Conservation (phyloP, 805 yeast species). For the Sugiyamaella smithiae region DNA sequence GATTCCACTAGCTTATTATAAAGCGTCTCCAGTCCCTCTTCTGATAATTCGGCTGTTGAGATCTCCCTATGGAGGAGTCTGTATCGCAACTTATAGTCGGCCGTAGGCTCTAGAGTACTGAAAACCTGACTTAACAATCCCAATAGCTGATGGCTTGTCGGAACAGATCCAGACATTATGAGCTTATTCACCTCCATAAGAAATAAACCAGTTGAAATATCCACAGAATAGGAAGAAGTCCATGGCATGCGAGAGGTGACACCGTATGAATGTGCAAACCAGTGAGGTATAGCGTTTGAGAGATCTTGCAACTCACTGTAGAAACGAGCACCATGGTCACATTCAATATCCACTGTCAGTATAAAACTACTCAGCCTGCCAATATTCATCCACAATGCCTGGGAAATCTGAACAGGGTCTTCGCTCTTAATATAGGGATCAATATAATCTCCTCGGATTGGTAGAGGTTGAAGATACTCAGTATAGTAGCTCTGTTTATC, state of each 20-base stretch:
- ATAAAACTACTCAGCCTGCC: not conserved
- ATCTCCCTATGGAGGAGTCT: not conserved
- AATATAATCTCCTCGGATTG: not conserved
- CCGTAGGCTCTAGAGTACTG: not conserved
- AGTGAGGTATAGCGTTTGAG: not conserved
- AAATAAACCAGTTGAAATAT: not conserved
- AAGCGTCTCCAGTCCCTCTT: not conserved
- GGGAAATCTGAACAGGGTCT: not conserved
- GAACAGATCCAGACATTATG: not conserved
- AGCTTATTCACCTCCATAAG: not conserved
- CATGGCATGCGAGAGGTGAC: not conserved
- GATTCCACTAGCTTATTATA: not conserved
- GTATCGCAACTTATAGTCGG: not conserved
- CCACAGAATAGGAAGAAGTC: not conserved
- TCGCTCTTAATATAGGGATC: not conserved
- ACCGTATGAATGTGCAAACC: not conserved
- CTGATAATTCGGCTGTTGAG: not conserved
- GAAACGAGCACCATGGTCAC: too few species aligned
- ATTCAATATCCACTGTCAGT: not conserved
- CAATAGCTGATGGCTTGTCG: not conserved
- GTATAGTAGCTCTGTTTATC: not conserved
- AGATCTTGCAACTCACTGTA: not conserved
- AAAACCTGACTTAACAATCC: not conserved
- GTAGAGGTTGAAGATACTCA: not conserved
- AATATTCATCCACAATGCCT: constrained; percentile 1